phyloP scores from a whole-genome alignment of 805 yeast genomes.

The Schwanniomyces pseudopolymorphus region DNA sequence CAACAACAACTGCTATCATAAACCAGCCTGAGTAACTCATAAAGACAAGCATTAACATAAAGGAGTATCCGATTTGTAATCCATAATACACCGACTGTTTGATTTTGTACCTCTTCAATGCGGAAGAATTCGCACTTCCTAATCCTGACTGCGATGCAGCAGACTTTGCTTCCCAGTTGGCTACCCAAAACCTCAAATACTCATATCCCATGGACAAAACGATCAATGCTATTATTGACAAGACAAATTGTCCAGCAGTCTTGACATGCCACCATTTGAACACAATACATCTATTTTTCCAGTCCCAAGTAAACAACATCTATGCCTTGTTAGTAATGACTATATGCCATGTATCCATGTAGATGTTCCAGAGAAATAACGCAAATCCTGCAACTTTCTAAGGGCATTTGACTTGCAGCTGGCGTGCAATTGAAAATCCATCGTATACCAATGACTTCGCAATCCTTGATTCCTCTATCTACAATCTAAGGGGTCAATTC shows the following conservation, averaged over 20 bases:
- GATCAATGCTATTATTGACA: constrained; percentile 51
- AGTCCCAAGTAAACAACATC: constrained; percentile 82
- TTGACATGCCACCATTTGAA: constrained; percentile 80
- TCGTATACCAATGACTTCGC: not conserved
- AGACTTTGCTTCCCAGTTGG: constrained; percentile 25
- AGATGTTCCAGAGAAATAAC: not conserved
- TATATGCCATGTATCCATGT: not conserved
- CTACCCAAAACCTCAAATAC: constrained; percentile 36
- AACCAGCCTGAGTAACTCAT: constrained; percentile 89
- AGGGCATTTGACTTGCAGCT: not conserved
- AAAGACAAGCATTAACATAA: constrained; percentile 73
- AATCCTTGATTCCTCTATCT: too few relatives aligned
- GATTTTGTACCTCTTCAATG: constrained; percentile 15
- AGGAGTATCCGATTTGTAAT: constrained; percentile 66
- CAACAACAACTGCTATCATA: constrained; percentile 69
- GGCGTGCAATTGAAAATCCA: not conserved
- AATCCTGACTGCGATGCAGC: constrained; percentile 9
- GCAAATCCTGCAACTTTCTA: not conserved
- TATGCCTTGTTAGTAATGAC: constrained; percentile 2
- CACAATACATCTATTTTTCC: constrained; percentile 68
- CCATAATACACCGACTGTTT: constrained; percentile 53
- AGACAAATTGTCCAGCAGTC: constrained; percentile 48
- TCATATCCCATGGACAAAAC: constrained; percentile 60
- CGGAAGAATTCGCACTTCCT: constrained; percentile 5
- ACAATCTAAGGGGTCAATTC: not conserved